Evolutionary conservation across 2,329 filamentous ascomycete genomes (phyloP), one percentile per base, ranked within the genome.

Genomic region (Fusarium compactum): DNA sequence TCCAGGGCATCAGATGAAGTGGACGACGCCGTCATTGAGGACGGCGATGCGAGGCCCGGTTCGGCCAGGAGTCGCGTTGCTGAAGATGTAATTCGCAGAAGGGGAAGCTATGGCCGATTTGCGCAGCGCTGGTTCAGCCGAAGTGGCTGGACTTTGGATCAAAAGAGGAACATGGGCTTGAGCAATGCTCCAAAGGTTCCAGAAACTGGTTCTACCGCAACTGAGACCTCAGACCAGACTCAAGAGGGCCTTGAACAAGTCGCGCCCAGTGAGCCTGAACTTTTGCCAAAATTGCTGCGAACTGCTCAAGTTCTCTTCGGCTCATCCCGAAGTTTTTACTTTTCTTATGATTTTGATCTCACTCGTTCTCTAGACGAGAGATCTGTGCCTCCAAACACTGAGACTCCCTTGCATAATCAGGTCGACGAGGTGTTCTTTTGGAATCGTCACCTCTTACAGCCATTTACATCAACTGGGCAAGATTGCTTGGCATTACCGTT

Each of bases 321-420:
- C 2, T 87, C 90, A 6, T 94, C 92, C 0, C 87, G 87, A 68
- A 98, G 93, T 78, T 98, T 98, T 80, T 98, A 92, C 83, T 99
- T 95, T 79, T 95, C 95, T 1, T 98, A 99, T 78, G 96, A 99
- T 70, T 87, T 95, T 77, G 95, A 99, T 78, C 88, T 99, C 53
- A 98, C 96, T 1, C 88, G 91, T 59, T 90, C 87, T 67, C 75
- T 89, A 58, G 80, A 81, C 5, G 83, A 79, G 47, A 66, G 73
- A 30, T 57, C 72, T 0, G 51, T 65, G 18, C 43, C 74, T 15
- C 48, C 71, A 2, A 72, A 64, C n/a, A 59, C 69, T 10, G 74
- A 77, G 27, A 45, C 72, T 7, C 90, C 94, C 8, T 82, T 97
- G 6, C 87, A 93, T 78, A 88, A 88, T 68, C 85, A 88, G 62